Base-by-base conservation (phyloP, 768 basidiomycete species). In the Ramaria sp. region DNA sequence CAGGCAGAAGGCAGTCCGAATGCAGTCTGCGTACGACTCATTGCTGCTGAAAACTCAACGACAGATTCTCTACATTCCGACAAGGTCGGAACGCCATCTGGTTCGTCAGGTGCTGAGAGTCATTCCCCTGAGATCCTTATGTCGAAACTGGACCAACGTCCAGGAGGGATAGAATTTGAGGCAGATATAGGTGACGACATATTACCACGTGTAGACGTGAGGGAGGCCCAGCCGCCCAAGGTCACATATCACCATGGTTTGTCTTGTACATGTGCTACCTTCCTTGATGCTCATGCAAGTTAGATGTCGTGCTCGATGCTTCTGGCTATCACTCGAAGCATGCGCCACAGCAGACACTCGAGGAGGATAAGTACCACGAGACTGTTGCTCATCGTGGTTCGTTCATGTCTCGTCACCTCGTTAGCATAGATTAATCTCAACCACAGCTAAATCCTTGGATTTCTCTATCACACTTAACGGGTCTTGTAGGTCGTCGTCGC, bases 301-400 rank as follows among this genome's bases (percentile, higher is more conserved):
- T 58, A 88, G 88, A 83, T 59, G 73, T 93, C 47, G 84, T 88
- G 15, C 73, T 94, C 30, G 92, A 96, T 61, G 78, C 81, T 62
- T 79, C 82, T 50, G 92, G 91, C 0, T 95, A 95, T 66, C 85
- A 89, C 66, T 70, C 78, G 0, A 63, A 66, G 18, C 57, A 64
- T 18, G 71, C 66, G 36, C 73, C 67, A 6, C 66, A 70, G 18
- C 50, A 50, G 24, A 55, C 59, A 16, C 42, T 59, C 39, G 41
- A 50, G 12, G 58, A 41, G 13, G 50, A 51, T 43, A 22, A 58
- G 55, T 48, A 18, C n/a, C 48, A 15, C 9, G 24, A 8, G 44
- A 25, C 53, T 22, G 16, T 18, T 39, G 9, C 10, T 20, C 52
- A 30, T 2, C 30, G 20, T 43, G 55, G 38, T 49, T 24, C n/a